Evolutionary conservation across 768 basidiomycete species (phyloP).

Genomic region (Mycena metata): DNA sequence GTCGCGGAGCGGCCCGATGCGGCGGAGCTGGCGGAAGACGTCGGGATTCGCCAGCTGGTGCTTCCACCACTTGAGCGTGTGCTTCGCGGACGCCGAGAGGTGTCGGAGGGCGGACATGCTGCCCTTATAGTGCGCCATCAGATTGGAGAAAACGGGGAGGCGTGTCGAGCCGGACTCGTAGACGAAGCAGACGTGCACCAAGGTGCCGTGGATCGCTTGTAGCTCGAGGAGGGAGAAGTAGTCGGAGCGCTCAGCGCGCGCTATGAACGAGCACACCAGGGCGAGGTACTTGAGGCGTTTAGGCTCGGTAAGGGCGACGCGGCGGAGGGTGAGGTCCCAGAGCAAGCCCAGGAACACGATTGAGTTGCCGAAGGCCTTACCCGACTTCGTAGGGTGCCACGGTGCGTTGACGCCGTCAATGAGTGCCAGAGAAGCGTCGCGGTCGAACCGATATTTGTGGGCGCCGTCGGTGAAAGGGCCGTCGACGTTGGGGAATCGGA

Average conservation of each 20-base stretch:
- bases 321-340: constrained; percentile 45
- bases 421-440: background rate
- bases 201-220: constrained; percentile 45
- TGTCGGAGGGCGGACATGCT: constrained; percentile 32
- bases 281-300: constrained; percentile 44
- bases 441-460: background rate
- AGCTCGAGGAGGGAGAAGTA: constrained; percentile 30
- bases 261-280: constrained; percentile 34
- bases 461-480: background rate
- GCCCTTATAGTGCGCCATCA: constrained; percentile 40
- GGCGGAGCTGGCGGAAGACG: constrained; percentile 35
- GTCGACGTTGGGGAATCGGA: constrained; percentile 32
- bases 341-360: constrained; percentile 46
- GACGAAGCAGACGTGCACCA: constrained; percentile 51
- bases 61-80: constrained; percentile 53
- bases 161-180: constrained; percentile 41
- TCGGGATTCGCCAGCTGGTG: background rate
- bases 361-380: constrained; percentile 33
- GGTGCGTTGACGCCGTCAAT: background rate
- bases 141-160: constrained; percentile 44
- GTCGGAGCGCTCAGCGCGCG: background rate
- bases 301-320: constrained; percentile 43
- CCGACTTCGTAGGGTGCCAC: constrained; percentile 30
- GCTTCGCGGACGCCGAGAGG: constrained; percentile 40
- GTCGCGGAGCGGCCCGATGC: constrained; percentile 17